These are phyloP conservation scores for Medicago lupulina DNA, from an alignment of 306 rosid genomes.

Conservation along the genomic window DNA sequence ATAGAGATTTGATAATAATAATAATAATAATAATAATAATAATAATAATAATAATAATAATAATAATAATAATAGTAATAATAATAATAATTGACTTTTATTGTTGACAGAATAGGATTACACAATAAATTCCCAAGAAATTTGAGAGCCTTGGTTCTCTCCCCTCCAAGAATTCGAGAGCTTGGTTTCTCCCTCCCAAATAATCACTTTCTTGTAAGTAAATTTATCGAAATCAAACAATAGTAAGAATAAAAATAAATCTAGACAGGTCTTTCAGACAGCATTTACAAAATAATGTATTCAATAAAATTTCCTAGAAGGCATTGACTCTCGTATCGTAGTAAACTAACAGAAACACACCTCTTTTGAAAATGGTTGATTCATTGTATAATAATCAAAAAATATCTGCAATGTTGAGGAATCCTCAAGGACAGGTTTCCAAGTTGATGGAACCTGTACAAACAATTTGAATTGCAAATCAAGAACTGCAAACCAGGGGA, in stretches of 20 bases:
- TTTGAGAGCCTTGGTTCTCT: too few relatives aligned
- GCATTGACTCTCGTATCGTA: constrained; percentile 1
- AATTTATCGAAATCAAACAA: constrained; percentile 1
- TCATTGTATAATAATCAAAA: constrained; percentile 59
- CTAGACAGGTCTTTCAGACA: neutral
- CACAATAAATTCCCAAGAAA: too few relatives aligned
- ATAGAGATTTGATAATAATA: too few relatives aligned
- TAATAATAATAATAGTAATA: too few relatives aligned
- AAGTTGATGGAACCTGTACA: constrained; percentile 48
- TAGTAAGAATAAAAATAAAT: neutral
- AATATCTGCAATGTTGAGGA: constrained; percentile 54
- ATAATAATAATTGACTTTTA: too few relatives aligned
- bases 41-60: too few relatives aligned
- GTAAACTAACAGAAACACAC: constrained; percentile 40
- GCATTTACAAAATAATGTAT: constrained; percentile 14
- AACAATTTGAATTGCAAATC: constrained; percentile 22
- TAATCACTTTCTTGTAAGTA: neutral
- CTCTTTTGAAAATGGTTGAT: constrained; percentile 55
- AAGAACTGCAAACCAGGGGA: constrained; percentile 35
- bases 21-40: too few relatives aligned
- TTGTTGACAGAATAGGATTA: too few relatives aligned
- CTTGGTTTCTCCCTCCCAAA: too few relatives aligned
- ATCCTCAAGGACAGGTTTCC: constrained; percentile 55
- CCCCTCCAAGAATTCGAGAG: too few relatives aligned
- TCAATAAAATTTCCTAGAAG: neutral